A percentile compares a stretch with the other conserved stretches of the same genome.
Evolutionary conservation across 352 stramenopile genomes (phyloP).

Genomic region (Phytophthora aleatoria): DNA sequence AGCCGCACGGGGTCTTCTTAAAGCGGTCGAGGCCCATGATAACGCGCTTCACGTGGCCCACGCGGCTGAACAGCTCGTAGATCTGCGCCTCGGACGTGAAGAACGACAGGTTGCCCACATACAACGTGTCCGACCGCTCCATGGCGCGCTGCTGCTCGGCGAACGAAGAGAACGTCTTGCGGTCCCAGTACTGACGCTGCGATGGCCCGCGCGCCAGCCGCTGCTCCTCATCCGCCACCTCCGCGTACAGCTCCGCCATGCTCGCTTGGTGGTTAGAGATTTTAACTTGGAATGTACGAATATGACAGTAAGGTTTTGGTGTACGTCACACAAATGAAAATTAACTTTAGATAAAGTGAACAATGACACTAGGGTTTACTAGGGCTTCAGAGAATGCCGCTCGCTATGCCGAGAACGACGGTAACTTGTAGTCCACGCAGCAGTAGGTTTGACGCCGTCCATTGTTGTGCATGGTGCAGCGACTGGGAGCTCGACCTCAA

Average conservation of each 20-base stretch:
- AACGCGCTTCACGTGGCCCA: slow-evolving; percentile 92
- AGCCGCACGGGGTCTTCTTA: slow-evolving; percentile 96
- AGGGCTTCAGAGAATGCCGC: slow-evolving; percentile 3
- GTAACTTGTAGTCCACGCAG: slow-evolving; percentile 6
- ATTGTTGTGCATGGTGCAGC: background rate
- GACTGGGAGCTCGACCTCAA: slow-evolving; percentile 19
- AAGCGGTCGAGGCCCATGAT: slow-evolving; percentile 97
- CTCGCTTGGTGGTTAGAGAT: background rate
- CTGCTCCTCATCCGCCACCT: slow-evolving; percentile 73
- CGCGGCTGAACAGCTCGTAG: slow-evolving; percentile 93
- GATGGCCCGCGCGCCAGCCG: slow-evolving; percentile 54
- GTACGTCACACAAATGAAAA: background rate
- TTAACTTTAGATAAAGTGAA: slow-evolving; percentile 4
- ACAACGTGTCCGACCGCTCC: slow-evolving; percentile 91
- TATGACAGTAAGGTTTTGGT: background rate
- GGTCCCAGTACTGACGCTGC: slow-evolving; percentile 94
- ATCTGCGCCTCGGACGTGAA: slow-evolving; percentile 96
- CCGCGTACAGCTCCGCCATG: slow-evolving; percentile 69
- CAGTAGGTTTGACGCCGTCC: slow-evolving; percentile 1
- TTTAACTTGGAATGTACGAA: background rate
- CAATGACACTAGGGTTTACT: background rate
- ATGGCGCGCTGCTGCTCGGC: slow-evolving; percentile 95
- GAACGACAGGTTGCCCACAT: slow-evolving; percentile 98
- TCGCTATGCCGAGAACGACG: slow-evolving; percentile 3
- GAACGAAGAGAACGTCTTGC: slow-evolving; percentile 92